A percentile compares a stretch with the other conserved stretches of the same genome.
phyloP scores from a whole-genome alignment of 495 filamentous ascomycete species.

The Daldinia concentrica region DNA sequence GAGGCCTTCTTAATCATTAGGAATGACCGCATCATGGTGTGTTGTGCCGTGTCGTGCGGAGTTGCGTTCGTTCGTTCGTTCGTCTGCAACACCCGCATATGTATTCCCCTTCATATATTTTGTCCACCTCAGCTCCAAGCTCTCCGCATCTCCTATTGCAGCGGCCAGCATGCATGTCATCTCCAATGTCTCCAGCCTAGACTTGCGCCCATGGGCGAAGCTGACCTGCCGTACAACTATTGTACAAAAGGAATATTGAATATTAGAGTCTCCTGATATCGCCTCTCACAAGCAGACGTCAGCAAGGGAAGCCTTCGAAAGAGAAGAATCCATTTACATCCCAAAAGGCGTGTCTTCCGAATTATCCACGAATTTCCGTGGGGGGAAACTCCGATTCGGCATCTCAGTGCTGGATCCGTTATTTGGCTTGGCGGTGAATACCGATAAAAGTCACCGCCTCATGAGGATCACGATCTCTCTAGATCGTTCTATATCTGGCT shows the following conservation, averaged over 20 bases:
- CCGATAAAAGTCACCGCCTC: slow-evolving; percentile 35
- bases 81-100: slow-evolving; percentile 19
- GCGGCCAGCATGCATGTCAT: slow-evolving; percentile 24
- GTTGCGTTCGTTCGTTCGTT: slow-evolving; percentile 11
- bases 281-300: slow-evolving; percentile 1
- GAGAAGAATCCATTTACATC: slow-evolving; percentile 16
- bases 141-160: slow-evolving; percentile 23
- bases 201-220: slow-evolving; percentile 21
- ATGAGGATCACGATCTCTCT: slow-evolving; percentile 23
- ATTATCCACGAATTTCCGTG: slow-evolving; percentile 39
- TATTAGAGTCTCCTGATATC: slow-evolving; percentile 28
- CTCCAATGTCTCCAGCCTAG: slow-evolving; percentile 24
- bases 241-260: slow-evolving; percentile 7
- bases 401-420: slow-evolving; percentile 13
- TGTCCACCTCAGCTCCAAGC: slow-evolving; percentile 29
- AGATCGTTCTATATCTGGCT: slow-evolving; percentile 39
- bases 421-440: slow-evolving; percentile 33
- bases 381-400: slow-evolving; percentile 29
- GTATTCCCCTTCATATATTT: neutral
- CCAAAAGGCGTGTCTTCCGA: slow-evolving; percentile 17
- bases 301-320: slow-evolving; percentile 12
- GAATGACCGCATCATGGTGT: slow-evolving; percentile 33
- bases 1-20: slow-evolving; percentile 20
- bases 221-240: slow-evolving; percentile 28
- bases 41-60: slow-evolving; percentile 19